Evolutionary conservation across 2,329 filamentous ascomycete genomes (phyloP), one percentile per base, ranked within the genome.

Genomic region (Chaetomium sp.): DNA sequence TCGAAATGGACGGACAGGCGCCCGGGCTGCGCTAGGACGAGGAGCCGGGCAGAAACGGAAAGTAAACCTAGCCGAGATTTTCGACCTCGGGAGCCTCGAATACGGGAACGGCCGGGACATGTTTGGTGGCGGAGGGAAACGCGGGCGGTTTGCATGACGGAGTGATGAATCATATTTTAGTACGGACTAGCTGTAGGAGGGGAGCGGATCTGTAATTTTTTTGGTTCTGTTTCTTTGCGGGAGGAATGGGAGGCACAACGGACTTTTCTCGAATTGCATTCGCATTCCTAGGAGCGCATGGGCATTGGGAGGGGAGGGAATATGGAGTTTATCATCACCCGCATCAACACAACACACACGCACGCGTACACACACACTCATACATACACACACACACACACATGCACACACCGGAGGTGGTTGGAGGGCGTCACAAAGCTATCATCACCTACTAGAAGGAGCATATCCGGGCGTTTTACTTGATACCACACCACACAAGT

Each of bases 31-130:
- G 6, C 71, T 88, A 7, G 83, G 84, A 4, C 79, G 79, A 56
- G 84, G 82, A 6, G 81, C 86, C 7, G 88, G 88, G 1, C 79
- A 83, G 62, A 92, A 92, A 70, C 79, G 88, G 43, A 81, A 87
- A 64, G 79, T 89, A 62, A 86, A 88, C 63, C 80, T 88, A 64
- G 81, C 83, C 32, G 88, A 91, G 65, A 84, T 90, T 53, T 91
- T 91, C 66, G 87, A 89, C 65, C 74, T 88, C 6, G 81, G 82
- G 52, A 83, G 81, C 60, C 69, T 87, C 50, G 79, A 79, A 36
- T 76, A 80, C 57, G 80, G 80, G 44, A 62, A 65, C 56, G 66
- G 65, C 54, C 86, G 86, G 66, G 86, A 89, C 58, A 68, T 76
- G 37, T 79, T 79, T 60, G 74, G 76, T 11, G 72, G 70, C 38